Evolutionary conservation across 306 rosid species (phyloP), one percentile per base, ranked within the genome.

Genomic region (Cucurbita pepo): DNA sequence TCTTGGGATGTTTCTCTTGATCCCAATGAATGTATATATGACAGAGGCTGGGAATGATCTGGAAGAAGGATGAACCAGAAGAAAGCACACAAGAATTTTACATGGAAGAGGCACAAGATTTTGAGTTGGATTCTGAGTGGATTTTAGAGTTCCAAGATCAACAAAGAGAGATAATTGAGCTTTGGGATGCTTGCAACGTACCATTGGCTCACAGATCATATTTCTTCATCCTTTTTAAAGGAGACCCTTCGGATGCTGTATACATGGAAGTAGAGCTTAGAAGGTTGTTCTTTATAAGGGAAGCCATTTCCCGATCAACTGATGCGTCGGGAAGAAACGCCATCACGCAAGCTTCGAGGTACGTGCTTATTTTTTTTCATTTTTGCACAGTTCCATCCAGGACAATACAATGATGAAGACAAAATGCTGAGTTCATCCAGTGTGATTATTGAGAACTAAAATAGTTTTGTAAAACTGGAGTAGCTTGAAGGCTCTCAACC

Each of bases 201-300:
- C 92, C 99, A 13, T 64, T 94, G 78, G 86, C 85, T 15, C 96
- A 94, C 76, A 85, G 97, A 59, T 77, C 99, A 64, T 86, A 85
- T 76, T 94, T 86, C 80, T 94, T 89, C 80, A 88, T 89, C 74
- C 92, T 94, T 69, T 82, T 84, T 76, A 86, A 89, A 77, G 95
- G 99, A 1, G 96, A 89, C 61, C 88, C 81, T 69, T 83, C 97
- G 2, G 95, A 94, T 78, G 71, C 86, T 30, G 88, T 86, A 69
- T 90, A 86, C 89, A 71, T 89, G 79, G 90, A 89, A 65, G 85
- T 88, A 58, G 96, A 90, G 85, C 83, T 87, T 72, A 81, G 97
- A 81, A 89, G 99, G 82, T 60, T 94, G 78, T 82, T 85, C 72
- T 86, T 81, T 76, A 85, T 89, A 21, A 82, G 74, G 76, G 88